Base-by-base conservation (phyloP, 768 basidiomycete genomes). In the Leccinum rimulosum region DNA sequence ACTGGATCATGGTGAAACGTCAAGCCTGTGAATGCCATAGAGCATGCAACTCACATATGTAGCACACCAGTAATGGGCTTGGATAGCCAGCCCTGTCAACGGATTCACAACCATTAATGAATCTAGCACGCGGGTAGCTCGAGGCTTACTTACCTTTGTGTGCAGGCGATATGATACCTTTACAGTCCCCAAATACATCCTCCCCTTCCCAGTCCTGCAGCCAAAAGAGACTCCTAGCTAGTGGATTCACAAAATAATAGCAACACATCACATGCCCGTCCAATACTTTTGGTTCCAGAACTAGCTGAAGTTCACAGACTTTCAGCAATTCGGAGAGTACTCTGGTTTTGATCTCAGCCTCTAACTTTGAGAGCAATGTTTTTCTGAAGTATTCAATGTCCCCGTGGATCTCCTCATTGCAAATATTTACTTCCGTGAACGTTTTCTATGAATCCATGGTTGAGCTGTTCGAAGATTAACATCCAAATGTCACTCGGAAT, bases 181-280 rank as follows among this genome's bases (percentile, higher is more conserved):
- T 57, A 43, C 72, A 72, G 4, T 68, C 63, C 28, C 27, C 31
- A 19, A 74, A 63, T 33, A 84, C 64, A 6, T 68, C 54, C 0
- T 56, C 40, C 2, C 76, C 74, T 0, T 77, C 66, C 56, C 77
- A 80, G 0, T 73, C 61, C 45, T 85, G 77, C 36, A 85, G 56
- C 77, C 82, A 88, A 61, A 87, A 87, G 10, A 86, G 70, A 19
- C 72, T 67, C 22, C 81, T 77, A 0, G 70, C 68, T 1, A 62
- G 28, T 51, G 84, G 82, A 60, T 84, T 75, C 35, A 77, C 81
- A 57, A 81, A 82, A 62, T 84, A 85, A 66, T 85, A 85, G 59
- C 76, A 61, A 62, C 73, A 70, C 76, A 61, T 61, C 72, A 70
- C 17, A 67, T 28, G 2, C 0, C 69, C 68, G 0, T 68, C 66